Base-by-base conservation (phyloP, 1,284 basidiomycete genomes). In the Cryptococcus deneoformans region DNA sequence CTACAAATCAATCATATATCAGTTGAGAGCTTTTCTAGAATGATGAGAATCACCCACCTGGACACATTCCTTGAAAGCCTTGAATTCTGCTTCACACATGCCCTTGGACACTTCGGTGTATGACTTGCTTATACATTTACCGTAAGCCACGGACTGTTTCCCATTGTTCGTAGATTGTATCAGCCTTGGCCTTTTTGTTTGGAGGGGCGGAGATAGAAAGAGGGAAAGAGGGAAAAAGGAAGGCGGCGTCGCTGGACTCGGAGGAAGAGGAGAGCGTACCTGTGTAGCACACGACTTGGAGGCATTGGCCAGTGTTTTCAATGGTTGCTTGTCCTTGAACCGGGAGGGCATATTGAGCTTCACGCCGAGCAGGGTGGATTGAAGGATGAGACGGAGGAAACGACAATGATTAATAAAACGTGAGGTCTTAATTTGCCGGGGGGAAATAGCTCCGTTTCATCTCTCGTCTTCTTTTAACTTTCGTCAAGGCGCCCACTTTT, bases 31-130 rank as follows among this genome's bases (percentile, higher is more conserved):
- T 42, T 11, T 12, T 12, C 16, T 8, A 12, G n/a, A 11, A 12
- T 5, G 42, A 11, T 5, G 9, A 6, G 14, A 5, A 5, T 12
- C 5, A 68, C 76, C 39, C 55, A 78, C 78, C 66, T 78, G 74
- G 4, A 80, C 75, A 65, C 79, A 80, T 5, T 70, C 69, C 62
- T 76, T 77, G 72, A 80, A 80, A n/a, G 74, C 75, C 45, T 60
- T 53, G 52, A 80, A 80, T 63, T 80, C 79, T 6, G 63, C 61
- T 20, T 69, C 69, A 55, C 79, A 80, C 78, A 80, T 79, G 37
- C 71, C 75, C 46, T 73, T 73, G 14, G 70, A 69, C 6, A 79
- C 78, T 20, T 80, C 79, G 43, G 73, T 65, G 58, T 80, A 80
- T 20, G 65, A 62, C 8, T 64, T 64, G 36, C 79, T 77, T 40